Evolutionary conservation across 805 yeast species (phyloP), one percentile per base, ranked within the genome.

Genomic region (Candida odintsovae): DNA sequence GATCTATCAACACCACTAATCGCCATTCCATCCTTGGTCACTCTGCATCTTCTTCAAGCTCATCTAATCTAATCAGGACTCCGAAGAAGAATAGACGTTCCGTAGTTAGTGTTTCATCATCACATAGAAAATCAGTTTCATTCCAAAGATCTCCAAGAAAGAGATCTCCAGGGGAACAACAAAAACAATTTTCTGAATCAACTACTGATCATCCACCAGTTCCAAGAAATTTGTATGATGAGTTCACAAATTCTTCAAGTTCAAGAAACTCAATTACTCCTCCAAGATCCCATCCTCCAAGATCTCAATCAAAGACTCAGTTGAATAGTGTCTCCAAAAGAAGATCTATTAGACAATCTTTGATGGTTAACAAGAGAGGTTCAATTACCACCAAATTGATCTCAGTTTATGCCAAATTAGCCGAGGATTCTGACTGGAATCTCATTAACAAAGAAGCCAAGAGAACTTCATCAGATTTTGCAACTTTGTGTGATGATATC

Each of bases 381-480:
- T 83, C 90, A 1, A 79, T 85, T 39, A 84, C 92, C 0, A 71
- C 87, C 38, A 84, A 82, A 57, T 63, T 85, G 50, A 73, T 85
- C 49, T 76, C 89, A 1, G 80, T 89, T 0, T 85, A 85, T 63
- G 88, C 92, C 29, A 83, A 80, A 59, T 66, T 85, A 50, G 74
- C 87, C 3, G 73, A 73, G 40, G 74, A 71, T 45, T 72, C 76
- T 38, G 85, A 80, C 50, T 78, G 87, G 80, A 85, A 80, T 55
- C 77, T 77, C 55, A 76, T 83, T 64, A 86, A 83, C 56, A 80
- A 77, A 56, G 87, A 81, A 61, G 82, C 89, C 6, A 83, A 78
- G 64, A 73, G 94, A 64, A 83, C 90, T 2, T 80, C 87, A 33
- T 81, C 87, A 15, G 86, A 85, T 51, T 85, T 85, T 69, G 94